Evolutionary conservation across 352 stramenopile species (phyloP), one percentile per base, ranked within the genome.

Genomic region (Pythium sp.): DNA sequence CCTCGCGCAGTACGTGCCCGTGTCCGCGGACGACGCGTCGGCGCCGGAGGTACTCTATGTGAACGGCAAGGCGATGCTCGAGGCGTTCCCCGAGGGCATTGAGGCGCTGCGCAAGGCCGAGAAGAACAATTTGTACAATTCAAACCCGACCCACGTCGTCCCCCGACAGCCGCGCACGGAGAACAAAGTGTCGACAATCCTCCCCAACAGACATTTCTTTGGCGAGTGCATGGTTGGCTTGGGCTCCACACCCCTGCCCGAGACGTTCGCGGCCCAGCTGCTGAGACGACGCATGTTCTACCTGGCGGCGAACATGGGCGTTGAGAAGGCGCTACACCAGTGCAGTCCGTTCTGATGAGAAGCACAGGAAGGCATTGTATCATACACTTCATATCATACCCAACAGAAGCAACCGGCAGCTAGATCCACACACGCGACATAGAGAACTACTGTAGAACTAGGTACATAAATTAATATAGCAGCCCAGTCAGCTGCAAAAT

Each of bases 31-130:
- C 11, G 26, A 73, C 14, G 59, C 57, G 49, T 56, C 59, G 15
- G 38, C 18, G 1, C 38, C 74, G 1, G 74, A 82, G 41, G 56
- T 87, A 24, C 55, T 73, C 5, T 86, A 84, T 5, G 65, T 87
- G 51, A 84, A 86, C 38, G 79, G 79, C 57, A 87, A 87, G 62
- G 72, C 74, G 15, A 55, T 87, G 66, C 38, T 87, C 18, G 74
- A 87, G 20, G 71, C 77, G 26, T 78, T 78, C 58, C 77, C 77
- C 2, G 62, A 74, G 8, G 73, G 73, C 24, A 58, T 81, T 5
- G 64, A 77, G 3, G 43, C 53, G 4, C 36, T 74, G 20, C 68
- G 41, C 12, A 77, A 47, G 3, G 58, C 67, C 0, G 55, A 60
- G 7, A 24, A 24, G 3, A 68, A 67, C 12, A 60, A 57, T 18